Evolutionary conservation across 306 rosid genomes (phyloP).

Genomic region (Medicago lupulina): DNA sequence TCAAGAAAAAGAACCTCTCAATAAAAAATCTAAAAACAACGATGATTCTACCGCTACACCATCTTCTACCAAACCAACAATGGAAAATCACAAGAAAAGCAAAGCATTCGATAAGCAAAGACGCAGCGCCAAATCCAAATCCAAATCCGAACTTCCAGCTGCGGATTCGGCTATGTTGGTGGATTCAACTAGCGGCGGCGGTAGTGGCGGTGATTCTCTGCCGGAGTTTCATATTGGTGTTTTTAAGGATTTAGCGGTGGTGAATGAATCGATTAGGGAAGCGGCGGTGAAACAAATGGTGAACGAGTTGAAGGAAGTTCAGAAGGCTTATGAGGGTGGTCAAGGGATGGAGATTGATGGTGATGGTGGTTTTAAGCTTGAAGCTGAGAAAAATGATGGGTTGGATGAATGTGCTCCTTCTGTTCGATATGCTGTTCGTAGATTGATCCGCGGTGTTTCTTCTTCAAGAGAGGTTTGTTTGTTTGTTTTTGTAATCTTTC

Average conservation of each 20-base stretch:
- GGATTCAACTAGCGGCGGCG: conserved; percentile 37
- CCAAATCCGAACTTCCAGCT: conserved; percentile 26
- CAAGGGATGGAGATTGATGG: conserved; percentile 57
- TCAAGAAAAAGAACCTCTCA: conserved; percentile 30
- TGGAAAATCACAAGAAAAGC: conserved; percentile 81
- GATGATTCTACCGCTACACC: conserved; percentile 1
- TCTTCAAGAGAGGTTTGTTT: conserved; percentile 83
- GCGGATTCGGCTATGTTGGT: conserved; percentile 34
- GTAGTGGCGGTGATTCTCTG: conserved; percentile 36
- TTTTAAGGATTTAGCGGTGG: conserved; percentile 83
- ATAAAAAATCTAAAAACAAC: conserved; percentile 55
- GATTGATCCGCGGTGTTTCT: conserved; percentile 94
- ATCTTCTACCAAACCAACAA: conserved; percentile 55
- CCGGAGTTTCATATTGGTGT: conserved; percentile 92
- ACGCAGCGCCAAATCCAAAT: conserved; percentile 34
- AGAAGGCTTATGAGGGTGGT: conserved; percentile 65
- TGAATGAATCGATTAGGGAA: conserved; percentile 56
- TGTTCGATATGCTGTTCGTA: conserved; percentile 85
- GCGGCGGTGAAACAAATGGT: conserved; percentile 70
- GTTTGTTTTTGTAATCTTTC: neutral
- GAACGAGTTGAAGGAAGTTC: conserved; percentile 76
- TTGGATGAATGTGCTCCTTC: conserved; percentile 93
- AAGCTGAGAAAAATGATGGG: conserved; percentile 94
- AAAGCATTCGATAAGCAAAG: conserved; percentile 70
- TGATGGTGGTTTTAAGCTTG: conserved; percentile 74